Base-by-base conservation (phyloP, 2,329 filamentous ascomycete genomes). In the Claviceps lovelessii region DNA sequence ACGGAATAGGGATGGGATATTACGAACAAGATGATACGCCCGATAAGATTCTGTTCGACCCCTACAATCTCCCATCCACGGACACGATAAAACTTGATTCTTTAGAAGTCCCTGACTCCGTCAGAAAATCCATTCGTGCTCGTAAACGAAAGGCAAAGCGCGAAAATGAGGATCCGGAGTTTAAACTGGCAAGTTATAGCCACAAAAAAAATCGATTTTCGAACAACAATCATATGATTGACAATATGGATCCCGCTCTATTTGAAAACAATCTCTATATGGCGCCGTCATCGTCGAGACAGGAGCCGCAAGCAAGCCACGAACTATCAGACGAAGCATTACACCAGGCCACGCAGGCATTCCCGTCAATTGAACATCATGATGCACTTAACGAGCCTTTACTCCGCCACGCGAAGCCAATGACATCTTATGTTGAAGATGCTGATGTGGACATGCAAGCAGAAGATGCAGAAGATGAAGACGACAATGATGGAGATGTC, bases 21-120 rank as follows among this genome's bases (percentile, higher is more conserved):
- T 83, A 81, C 61, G 74, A 81, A 55, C 78, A 80, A 60, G 77
- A 79, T 56, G 76, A 80, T 59, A 73, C 72, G 28, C 72, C 75
- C 1, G 77, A 81, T 63, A 78, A 71, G 61, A 82, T 82, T 63
- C 64, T 82, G 3, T 83, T 82, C 56, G 77, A 83, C 58, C 75
- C 75, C 9, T 82, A 80, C 61, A 75, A 81, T 59, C 71, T 72
- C 33, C 79, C 78, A 5, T 67, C 74, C 13, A 69, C 71, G 4
- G 74, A 77, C 4, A 65, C 66, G 11, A 61, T 78, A 53, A 61
- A 65, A 39, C 62, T 68, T 5, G 68, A 73, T 9, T 72, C 78
- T 52, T 69, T 73, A 2, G 71, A 78, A 55, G 67, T 77, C 44
- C 73, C 78, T 6, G 78, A 81, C 46, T 77, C 73, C 52, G 68